Conservation (phyloP, 2,329 filamentous ascomycete species). For the Aschersonia sp. region DNA sequence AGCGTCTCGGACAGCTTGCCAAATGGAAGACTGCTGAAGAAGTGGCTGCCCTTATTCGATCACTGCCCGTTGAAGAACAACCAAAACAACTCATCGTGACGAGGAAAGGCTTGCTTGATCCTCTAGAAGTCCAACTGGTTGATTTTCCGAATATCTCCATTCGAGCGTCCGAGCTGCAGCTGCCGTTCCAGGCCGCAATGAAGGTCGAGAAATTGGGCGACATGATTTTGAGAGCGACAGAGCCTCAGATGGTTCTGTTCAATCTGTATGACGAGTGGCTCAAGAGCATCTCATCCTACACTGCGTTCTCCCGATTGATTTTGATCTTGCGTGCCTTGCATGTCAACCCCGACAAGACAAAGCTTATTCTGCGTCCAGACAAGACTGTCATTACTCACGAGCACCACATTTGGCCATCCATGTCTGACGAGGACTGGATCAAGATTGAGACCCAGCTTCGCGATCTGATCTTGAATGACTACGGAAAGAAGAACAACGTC, state of each 20-base stretch:
- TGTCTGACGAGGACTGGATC: constrained; percentile 96
- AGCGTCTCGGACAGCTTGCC: constrained; percentile 92
- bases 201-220: constrained; percentile 98
- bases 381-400: constrained; percentile 98
- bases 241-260: constrained; percentile 99
- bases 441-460: constrained; percentile 96
- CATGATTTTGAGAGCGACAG: constrained; percentile 94
- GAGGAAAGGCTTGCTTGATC: constrained; percentile 90
- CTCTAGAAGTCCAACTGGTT: constrained; percentile 88
- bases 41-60: constrained; percentile 93
- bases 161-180: constrained; percentile 85
- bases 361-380: constrained; percentile 84
- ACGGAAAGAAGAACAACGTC: constrained; percentile 99
- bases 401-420: constrained; percentile 94
- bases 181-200: constrained; percentile 99
- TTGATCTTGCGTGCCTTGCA: constrained; percentile 88
- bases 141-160: constrained; percentile 99
- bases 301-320: constrained; percentile 88
- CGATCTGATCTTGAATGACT: constrained; percentile 94
- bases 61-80: constrained; percentile 91
- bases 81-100: constrained; percentile 98
- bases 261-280: constrained; percentile 98
- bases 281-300: constrained; percentile 97
- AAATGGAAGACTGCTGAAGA: constrained; percentile 99
- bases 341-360: constrained; percentile 97